Evolutionary conservation across 768 basidiomycete species (phyloP), one percentile per base, ranked within the genome.

Genomic region (Lanmaoa rubissima): DNA sequence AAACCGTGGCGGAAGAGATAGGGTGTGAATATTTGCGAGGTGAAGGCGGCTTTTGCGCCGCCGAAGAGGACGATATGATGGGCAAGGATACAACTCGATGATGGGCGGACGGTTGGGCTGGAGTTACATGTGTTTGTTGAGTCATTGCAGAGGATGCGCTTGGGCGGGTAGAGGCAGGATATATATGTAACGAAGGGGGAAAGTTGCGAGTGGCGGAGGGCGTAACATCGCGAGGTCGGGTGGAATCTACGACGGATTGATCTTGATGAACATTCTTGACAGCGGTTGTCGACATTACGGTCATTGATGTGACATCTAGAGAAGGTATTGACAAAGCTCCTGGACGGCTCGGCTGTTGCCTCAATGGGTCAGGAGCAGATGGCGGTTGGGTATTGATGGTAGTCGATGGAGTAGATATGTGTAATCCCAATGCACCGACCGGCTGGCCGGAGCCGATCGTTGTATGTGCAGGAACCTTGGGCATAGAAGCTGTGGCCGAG

Each of bases 41-140:
- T 32, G 69, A 67, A 13, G 63, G 60, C 14, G 69, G 69, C 26
- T 60, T 65, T 55, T 61, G 68, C 8, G 31, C 48, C 13, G 57
- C 40, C 7, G 63, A 48, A 39, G 63, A 61, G 47, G 54, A 51
- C 6, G 69, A 42, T 42, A 65, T 45, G 13, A 54, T 57, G 38
- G 75, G 78, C 44, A 76, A 52, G 26, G 77, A 78, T 63, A 63
- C 68, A 57, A 72, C 65, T 57, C 74, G 76, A 31, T 74, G 59
- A 54, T 78, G 78, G 44, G 45, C 41, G 41, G 58, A 51, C 10
- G 59, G 53, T 55, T 69, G 73, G 13, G 43, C 47, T 56, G 66
- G 53, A 38, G 54, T 43, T 59, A 63, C 61, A 53, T 67, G 58
- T 48, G 53, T 56, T n/a, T 62, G 68, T 54, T 61, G 63, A 51